Evolutionary conservation across 2,329 filamentous ascomycete species (phyloP).

Genomic region (Arachnopeziza araneosa): DNA sequence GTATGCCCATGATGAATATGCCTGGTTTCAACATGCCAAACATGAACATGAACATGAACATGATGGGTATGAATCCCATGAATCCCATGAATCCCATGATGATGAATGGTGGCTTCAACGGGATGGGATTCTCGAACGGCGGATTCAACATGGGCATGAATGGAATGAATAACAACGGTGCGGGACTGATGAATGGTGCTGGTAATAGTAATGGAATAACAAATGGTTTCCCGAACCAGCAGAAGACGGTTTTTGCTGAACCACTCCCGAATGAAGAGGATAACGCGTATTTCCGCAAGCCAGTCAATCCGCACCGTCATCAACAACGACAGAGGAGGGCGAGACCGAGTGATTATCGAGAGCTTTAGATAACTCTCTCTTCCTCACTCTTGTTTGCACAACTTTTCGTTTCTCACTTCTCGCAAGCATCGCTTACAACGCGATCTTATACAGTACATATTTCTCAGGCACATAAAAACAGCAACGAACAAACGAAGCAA

Average conservation of each 20-base stretch:
- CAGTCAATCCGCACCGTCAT: constrained; percentile 88
- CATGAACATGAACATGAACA: constrained; percentile 28
- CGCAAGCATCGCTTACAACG: neutral
- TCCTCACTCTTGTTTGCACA: neutral
- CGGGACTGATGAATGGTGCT: constrained; percentile 23
- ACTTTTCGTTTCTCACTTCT: neutral
- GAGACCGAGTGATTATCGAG: constrained; percentile 84
- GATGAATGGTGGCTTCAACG: constrained; percentile 10
- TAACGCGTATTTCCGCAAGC: constrained; percentile 90
- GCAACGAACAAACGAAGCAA: neutral
- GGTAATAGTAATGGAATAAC: constrained; percentile 22
- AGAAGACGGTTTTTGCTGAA: constrained; percentile 41
- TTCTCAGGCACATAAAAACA: neutral
- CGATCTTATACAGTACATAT: neutral
- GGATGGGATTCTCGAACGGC: constrained; percentile 31
- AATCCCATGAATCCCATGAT: constrained; percentile 33
- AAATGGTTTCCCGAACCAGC: constrained; percentile 49
- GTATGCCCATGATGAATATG: constrained; percentile 29
- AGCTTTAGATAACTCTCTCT: constrained; percentile 48
- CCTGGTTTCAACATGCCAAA: constrained; percentile 18
- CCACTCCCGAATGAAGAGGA: constrained; percentile 64
- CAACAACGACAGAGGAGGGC: constrained; percentile 74
- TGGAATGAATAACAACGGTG: constrained; percentile 34
- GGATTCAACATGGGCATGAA: constrained; percentile 37
- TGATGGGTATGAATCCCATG: constrained; percentile 35